Conservation (phyloP, 1,139 yeast genomes). For the Debaryomyces subglobosus region DNA sequence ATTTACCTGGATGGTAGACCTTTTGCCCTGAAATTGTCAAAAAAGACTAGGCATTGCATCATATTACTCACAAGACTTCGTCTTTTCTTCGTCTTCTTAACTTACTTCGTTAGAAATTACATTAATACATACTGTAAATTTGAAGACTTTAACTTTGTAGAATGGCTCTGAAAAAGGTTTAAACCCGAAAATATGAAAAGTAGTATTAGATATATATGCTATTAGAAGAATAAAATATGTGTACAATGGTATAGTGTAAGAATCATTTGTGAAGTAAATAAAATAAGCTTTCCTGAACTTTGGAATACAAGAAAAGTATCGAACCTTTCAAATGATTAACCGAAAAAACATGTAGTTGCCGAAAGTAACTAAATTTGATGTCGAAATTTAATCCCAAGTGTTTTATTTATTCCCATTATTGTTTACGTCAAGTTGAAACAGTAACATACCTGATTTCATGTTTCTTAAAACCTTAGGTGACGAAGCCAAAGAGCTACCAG, state of each 20-base stretch:
- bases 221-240: background rate
- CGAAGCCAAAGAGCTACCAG: conserved; percentile 9
- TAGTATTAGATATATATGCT: conserved; percentile 2
- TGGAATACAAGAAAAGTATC: background rate
- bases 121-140: background rate
- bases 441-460: conserved; percentile 42
- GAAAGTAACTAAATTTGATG: background rate
- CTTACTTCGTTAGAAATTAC: conserved; percentile 2
- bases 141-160: background rate
- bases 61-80: conserved; percentile 1
- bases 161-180: background rate
- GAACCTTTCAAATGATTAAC: background rate
- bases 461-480: conserved; percentile 27
- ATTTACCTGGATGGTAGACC: conserved; percentile 2
- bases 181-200: background rate
- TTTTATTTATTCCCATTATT: conserved; percentile 6
- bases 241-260: background rate
- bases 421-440: conserved; percentile 35
- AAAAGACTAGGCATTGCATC: conserved; percentile 5
- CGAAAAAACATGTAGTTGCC: background rate
- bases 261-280: background rate
- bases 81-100: background rate
- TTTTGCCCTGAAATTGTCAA: conserved; percentile 1
- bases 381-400: background rate
- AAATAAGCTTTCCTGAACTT: background rate